Evolutionary conservation across 768 basidiomycete genomes (phyloP).

Genomic region (Termitomyces sp.): DNA sequence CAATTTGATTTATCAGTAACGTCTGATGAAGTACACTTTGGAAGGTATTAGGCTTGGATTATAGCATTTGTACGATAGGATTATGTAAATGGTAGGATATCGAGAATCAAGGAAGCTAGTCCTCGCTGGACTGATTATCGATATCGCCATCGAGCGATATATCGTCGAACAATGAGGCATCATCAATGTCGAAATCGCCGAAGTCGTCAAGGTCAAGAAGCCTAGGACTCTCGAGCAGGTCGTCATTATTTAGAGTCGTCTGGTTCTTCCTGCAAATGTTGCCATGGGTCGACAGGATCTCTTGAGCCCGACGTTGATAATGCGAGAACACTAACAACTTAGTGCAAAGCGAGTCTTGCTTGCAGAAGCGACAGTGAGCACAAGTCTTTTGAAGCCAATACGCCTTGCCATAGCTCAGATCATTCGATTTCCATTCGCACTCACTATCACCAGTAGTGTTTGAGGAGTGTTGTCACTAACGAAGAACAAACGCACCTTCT

Average conservation of each 20-base stretch:
- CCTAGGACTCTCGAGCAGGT: slow-evolving; percentile 13
- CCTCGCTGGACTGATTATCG: background rate
- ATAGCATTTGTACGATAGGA: background rate
- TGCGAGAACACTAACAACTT: slow-evolving; percentile 11
- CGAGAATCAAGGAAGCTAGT: background rate
- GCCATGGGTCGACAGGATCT: background rate
- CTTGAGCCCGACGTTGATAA: background rate
- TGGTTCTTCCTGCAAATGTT: background rate
- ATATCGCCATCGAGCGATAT: background rate
- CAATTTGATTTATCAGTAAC: background rate
- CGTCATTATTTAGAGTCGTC: background rate
- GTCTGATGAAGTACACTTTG: background rate
- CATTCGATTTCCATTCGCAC: slow-evolving; percentile 10
- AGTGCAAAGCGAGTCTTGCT: slow-evolving; percentile 10
- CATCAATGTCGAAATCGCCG: slow-evolving; percentile 10
- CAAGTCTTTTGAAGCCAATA: slow-evolving; percentile 8
- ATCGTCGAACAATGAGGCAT: slow-evolving; percentile 1
- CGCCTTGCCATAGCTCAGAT: slow-evolving; percentile 1
- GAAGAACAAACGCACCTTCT: slow-evolving; percentile 8
- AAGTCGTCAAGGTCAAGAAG: slow-evolving; percentile 17
- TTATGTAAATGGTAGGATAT: background rate
- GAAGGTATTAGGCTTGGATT: background rate
- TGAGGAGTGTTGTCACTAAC: background rate
- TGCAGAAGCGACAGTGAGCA: slow-evolving; percentile 11
- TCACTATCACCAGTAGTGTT: slow-evolving; percentile 1